phyloP scores from a whole-genome alignment of 2,329 filamentous ascomycete species.

The Mariannaea sp. region DNA sequence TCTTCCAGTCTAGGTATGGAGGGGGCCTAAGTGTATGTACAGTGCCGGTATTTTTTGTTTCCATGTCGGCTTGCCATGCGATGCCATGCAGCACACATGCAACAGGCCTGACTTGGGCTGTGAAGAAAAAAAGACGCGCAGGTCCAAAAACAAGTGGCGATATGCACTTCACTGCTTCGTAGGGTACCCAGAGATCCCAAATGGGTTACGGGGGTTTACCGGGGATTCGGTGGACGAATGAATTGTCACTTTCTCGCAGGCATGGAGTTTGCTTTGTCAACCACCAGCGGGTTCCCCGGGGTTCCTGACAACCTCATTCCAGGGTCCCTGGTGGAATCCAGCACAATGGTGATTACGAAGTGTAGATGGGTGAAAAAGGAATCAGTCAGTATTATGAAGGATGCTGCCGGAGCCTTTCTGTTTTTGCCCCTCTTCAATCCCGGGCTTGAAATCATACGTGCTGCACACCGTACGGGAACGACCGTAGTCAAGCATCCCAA shows the following conservation, averaged over 20 bases:
- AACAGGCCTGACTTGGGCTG: neutral
- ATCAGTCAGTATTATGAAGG: neutral
- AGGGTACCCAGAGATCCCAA: neutral
- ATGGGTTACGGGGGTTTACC: conserved; percentile 7
- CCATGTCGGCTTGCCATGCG: neutral
- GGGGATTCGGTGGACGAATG: conserved; percentile 2
- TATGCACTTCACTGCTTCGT: neutral
- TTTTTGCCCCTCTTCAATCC: neutral
- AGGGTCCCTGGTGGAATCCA: neutral
- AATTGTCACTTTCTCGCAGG: conserved; percentile 3
- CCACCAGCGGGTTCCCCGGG: conserved; percentile 8
- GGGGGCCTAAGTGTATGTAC: no score
- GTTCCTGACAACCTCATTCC: conserved; percentile 1
- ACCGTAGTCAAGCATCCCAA: neutral
- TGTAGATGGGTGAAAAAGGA: no score
- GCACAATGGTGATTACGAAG: no score
- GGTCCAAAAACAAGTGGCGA: neutral
- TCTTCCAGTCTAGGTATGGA: no score
- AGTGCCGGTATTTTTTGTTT: neutral
- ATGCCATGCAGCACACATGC: neutral
- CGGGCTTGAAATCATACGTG: neutral
- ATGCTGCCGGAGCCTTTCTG: neutral
- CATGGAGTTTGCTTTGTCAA: conserved; percentile 1
- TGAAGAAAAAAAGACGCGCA: neutral
- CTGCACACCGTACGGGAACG: neutral